A percentile compares a stretch with the other conserved stretches of the same genome.
Evolutionary conservation across 2,329 filamentous ascomycete genomes (phyloP).

Genomic region (Macroventuria anomochaeta): DNA sequence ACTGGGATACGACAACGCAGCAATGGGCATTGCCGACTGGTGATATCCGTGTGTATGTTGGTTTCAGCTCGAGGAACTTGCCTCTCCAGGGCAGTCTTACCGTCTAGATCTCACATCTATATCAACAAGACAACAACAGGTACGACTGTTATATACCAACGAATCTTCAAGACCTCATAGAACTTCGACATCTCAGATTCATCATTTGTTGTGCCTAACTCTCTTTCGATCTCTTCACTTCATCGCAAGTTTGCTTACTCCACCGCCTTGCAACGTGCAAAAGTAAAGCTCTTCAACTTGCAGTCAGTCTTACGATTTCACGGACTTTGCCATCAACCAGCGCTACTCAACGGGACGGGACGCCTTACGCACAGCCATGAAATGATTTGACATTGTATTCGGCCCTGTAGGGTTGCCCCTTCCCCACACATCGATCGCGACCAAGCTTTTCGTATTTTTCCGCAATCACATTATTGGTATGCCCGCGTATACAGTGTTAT

Average conservation of each 20-base stretch:
- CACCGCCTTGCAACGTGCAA: too few species aligned
- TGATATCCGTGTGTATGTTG: slow-evolving; percentile 29
- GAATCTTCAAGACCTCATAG: too few species aligned
- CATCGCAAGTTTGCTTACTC: background rate
- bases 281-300: background rate
- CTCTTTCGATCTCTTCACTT: background rate
- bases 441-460: slow-evolving; percentile 6
- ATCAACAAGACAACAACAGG: background rate
- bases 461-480: background rate
- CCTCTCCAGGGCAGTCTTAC: slow-evolving; percentile 1
- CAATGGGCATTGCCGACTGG: slow-evolving; percentile 50
- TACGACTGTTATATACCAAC: too few species aligned
- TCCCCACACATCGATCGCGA: background rate
- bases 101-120: background rate
- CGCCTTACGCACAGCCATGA: slow-evolving; percentile 6
- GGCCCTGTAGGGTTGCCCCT: slow-evolving; percentile 2
- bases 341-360: background rate
- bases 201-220: too few species aligned
- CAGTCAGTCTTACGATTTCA: background rate
- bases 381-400: background rate
- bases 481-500: background rate
- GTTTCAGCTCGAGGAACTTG: slow-evolving; percentile 38
- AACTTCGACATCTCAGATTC: too few species aligned
- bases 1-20: slow-evolving; percentile 56
- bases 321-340: background rate